Evolutionary conservation across 2,329 filamentous ascomycete genomes (phyloP).

Genomic region (Fonsecaea monophora): DNA sequence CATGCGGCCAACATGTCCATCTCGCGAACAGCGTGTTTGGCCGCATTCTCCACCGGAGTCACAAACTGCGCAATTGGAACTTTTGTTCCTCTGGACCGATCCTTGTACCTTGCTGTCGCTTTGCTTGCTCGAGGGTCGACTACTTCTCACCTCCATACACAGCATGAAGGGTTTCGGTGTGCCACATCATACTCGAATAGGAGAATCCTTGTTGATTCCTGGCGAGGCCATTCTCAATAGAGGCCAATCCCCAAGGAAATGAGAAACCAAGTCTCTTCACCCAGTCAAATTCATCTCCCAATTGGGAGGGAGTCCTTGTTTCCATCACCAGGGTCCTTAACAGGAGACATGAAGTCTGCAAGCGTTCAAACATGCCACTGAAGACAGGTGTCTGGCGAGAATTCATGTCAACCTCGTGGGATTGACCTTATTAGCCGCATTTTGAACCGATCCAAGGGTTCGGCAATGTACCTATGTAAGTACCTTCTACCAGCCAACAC

Average conservation of each 20-base stretch:
- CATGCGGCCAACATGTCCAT: slow-evolving; percentile 26
- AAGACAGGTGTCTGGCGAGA: neutral
- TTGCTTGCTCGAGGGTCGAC: neutral
- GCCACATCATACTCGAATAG: neutral
- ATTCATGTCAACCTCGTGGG: neutral
- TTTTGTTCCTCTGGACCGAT: neutral
- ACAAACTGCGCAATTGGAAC: neutral
- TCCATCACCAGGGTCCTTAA: neutral
- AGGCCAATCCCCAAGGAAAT: neutral
- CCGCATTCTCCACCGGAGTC: slow-evolving; percentile 27
- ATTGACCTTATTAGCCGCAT: slow-evolving; percentile 7
- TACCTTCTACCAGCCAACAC: neutral
- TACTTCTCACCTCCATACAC: neutral
- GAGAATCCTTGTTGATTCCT: neutral
- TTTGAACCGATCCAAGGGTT: slow-evolving; percentile 7
- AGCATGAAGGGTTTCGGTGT: neutral
- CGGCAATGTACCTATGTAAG: slow-evolving; percentile 15
- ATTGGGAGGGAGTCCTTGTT: neutral
- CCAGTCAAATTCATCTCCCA: neutral
- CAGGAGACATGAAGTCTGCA: neutral
- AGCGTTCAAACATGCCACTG: neutral
- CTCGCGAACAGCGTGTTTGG: slow-evolving; percentile 21
- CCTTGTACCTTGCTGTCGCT: neutral
- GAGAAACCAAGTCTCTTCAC: neutral
- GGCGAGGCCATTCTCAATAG: neutral